These are phyloP conservation scores for Penicillium tannophilum DNA, from an alignment of 495 filamentous ascomycete genomes.

Conservation along the genomic window DNA sequence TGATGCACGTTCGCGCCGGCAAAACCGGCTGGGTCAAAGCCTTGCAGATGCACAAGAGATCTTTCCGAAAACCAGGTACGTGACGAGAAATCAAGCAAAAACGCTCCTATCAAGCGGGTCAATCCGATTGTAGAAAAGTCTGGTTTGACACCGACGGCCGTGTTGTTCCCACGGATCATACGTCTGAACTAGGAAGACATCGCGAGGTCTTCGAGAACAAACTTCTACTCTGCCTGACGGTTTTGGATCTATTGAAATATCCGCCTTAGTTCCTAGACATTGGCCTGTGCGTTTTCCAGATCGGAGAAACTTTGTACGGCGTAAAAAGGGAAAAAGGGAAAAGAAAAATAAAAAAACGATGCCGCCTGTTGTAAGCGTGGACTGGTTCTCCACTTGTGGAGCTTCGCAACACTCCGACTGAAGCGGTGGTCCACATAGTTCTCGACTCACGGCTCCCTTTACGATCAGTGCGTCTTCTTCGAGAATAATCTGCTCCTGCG, in stretches of 20 bases:
- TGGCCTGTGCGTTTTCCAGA: not conserved
- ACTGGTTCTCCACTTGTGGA: constrained; percentile 22
- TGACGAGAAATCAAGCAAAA: too few relatives aligned
- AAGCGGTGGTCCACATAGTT: constrained; percentile 7
- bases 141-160: constrained; percentile 6
- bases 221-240: not conserved
- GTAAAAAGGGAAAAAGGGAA: not conserved
- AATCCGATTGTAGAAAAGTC: not conserved
- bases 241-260: not conserved
- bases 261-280: not conserved
- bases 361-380: not conserved
- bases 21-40: constrained; percentile 11
- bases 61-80: not conserved
- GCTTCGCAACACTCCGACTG: constrained; percentile 16
- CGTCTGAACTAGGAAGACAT: constrained; percentile 2
- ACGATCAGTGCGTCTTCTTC: constrained; percentile 30
- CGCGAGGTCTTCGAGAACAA: not conserved
- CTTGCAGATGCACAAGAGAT: not conserved
- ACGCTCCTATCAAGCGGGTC: not conserved
- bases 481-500: constrained; percentile 13
- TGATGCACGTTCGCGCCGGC: constrained; percentile 11
- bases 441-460: constrained; percentile 6
- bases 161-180: not conserved
- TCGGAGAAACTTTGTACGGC: not conserved
- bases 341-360: not conserved